phyloP scores from a whole-genome alignment of 352 stramenopile genomes.

The Aphanomyces euteiches region DNA sequence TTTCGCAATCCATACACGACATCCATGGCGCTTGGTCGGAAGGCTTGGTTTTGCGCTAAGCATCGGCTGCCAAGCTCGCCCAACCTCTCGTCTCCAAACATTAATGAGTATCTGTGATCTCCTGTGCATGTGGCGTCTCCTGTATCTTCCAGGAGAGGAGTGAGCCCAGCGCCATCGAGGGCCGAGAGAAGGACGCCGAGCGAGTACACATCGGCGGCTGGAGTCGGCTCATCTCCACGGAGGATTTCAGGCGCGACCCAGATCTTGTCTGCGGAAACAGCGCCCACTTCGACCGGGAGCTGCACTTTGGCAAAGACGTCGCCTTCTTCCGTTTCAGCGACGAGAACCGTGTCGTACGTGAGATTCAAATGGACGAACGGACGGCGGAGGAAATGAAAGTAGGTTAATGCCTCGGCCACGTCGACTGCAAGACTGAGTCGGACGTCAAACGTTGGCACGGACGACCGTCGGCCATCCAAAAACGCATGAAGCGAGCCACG shows the following conservation, averaged over 20 bases:
- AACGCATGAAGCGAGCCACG: conserved; percentile 46
- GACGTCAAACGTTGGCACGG: background rate
- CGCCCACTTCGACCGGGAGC: conserved; percentile 14
- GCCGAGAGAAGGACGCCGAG: conserved; percentile 63
- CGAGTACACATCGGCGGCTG: conserved; percentile 77
- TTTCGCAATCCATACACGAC: conserved; percentile 1
- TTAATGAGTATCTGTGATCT: background rate
- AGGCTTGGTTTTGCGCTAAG: background rate
- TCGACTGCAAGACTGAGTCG: conserved; percentile 43
- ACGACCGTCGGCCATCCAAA: conserved; percentile 32
- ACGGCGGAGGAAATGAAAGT: conserved; percentile 39
- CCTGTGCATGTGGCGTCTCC: background rate
- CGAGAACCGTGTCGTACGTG: conserved; percentile 1
- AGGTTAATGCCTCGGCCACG: conserved; percentile 43
- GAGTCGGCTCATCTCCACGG: conserved; percentile 39
- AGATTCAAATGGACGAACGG: conserved; percentile 39
- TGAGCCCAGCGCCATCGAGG: conserved; percentile 43
- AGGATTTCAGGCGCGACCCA: conserved; percentile 24
- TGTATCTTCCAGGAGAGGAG: background rate
- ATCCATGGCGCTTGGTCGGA: conserved; percentile 16
- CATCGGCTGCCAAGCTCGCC: background rate
- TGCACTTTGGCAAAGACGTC: conserved; percentile 26
- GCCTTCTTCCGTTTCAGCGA: conserved; percentile 2
- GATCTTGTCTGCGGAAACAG: background rate
- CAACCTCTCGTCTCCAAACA: background rate